Conservation (phyloP, 345 rosid genomes). For the Geranium rotundifolium region DNA sequence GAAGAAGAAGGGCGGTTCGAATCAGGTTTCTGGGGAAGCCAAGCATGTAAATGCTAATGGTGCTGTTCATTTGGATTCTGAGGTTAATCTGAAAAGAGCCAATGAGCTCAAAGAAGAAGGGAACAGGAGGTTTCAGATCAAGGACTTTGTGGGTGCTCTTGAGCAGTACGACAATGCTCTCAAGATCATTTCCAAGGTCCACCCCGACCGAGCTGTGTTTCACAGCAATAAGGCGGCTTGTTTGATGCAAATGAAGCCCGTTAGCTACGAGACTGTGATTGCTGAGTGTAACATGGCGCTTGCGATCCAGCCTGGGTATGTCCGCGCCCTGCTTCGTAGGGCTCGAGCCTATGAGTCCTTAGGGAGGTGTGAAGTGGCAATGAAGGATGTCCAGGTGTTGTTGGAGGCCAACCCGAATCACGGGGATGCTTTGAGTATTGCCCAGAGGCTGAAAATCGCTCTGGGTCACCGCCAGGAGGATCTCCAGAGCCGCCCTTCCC, state of each 20-base stretch:
- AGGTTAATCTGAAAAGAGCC: conserved; percentile 63
- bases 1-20: conserved; percentile 59
- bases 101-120: conserved; percentile 98
- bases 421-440: conserved; percentile 67
- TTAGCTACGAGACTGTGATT: conserved; percentile 73
- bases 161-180: conserved; percentile 71
- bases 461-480: conserved; percentile 63
- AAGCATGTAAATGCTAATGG: conserved; percentile 41
- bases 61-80: conserved; percentile 52
- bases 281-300: conserved; percentile 78
- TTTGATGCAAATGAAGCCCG: conserved; percentile 96
- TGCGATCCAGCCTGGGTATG: conserved; percentile 69
- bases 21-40: conserved; percentile 35
- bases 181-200: conserved; percentile 56
- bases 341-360: conserved; percentile 80
- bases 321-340: conserved; percentile 76
- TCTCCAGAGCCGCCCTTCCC: conserved; percentile 84
- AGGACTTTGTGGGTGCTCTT: conserved; percentile 75
- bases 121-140: conserved; percentile 64
- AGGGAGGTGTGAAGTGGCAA: conserved; percentile 70
- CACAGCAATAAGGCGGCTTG: conserved; percentile 95
- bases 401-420: conserved; percentile 64
- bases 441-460: conserved; percentile 48
- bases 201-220: conserved; percentile 81
- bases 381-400: conserved; percentile 67